Evolutionary conservation across 1,284 basidiomycete genomes (phyloP), one percentile per base, ranked within the genome.

Genomic region (Trichosporon faecale): DNA sequence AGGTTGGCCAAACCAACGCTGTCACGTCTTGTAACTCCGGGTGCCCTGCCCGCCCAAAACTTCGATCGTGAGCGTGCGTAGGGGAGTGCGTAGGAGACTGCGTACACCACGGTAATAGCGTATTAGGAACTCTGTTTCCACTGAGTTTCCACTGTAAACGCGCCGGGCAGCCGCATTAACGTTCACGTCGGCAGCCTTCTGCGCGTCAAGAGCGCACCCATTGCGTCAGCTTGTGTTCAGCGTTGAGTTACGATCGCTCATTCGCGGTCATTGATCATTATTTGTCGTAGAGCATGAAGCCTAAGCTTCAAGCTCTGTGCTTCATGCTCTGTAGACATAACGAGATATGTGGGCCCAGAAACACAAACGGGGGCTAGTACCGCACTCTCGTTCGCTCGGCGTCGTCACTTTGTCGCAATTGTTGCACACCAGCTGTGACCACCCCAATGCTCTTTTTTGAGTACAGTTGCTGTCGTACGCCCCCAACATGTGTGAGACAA

Each of bases 291-390:
- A 52, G 49, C 23, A 9, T 52, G 49, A 52, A 52, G 49, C 44
- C 35, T 44, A n/a, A 44, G 40, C 40, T 44, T 33, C 9, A 33
- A 33, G n/a, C n/a, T 9, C 5, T 9, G 9, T 33, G 33, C 33
- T 44, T 52, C 49, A 52, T 52, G 49, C 49, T 52, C 49, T 52
- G 49, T 52, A 52, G 49, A n/a, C 49, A 25, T 52, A 52, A 52
- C 49, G 49, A 52, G 49, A 52, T 12, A 8, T 52, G 49, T 12
- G 49, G 49, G 49, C 49, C 49, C 49, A 52, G 49, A 52, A 46
- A 46, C 44, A 46, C 44, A 46, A 52, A 12, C 18, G 21, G 21
- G 3, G 7, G 4, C 49, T 9, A 6, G n/a, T 52, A 52, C 49
- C 49, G 25, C 8, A 25, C 18, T 18, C 49, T 52, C 18, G 49